A percentile compares a stretch with the other conserved stretches of the same genome.
Evolutionary conservation across 805 yeast genomes (phyloP).

Genomic region (Lipomyces oligophaga): DNA sequence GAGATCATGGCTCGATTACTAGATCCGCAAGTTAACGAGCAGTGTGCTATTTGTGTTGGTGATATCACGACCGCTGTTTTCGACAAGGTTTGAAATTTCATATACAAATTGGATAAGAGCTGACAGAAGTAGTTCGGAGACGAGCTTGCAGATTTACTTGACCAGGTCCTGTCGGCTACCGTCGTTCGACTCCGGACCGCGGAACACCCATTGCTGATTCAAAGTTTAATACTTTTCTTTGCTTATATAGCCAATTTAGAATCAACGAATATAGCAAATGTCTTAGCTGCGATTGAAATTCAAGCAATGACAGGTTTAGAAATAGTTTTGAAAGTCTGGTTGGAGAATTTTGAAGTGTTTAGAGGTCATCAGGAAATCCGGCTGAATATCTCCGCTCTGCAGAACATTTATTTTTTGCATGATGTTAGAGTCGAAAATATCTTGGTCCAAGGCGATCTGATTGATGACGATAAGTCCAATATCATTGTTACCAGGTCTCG

Average conservation of each 20-base stretch:
- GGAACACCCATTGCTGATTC: slow-evolving; percentile 66
- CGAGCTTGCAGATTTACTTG: slow-evolving; percentile 41
- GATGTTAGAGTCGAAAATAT: slow-evolving; percentile 52
- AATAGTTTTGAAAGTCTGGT: slow-evolving; percentile 72
- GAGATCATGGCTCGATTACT: slow-evolving; percentile 64
- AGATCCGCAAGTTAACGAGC: slow-evolving; percentile 66
- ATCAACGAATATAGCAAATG: slow-evolving; percentile 59
- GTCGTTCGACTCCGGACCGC: slow-evolving; percentile 63
- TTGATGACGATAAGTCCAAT: slow-evolving; percentile 47
- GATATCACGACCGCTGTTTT: slow-evolving; percentile 58
- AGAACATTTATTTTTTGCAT: slow-evolving; percentile 56
- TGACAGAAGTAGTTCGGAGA: slow-evolving; percentile 32
- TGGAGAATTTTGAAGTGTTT: slow-evolving; percentile 72
- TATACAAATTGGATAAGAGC: background rate
- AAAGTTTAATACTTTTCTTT: slow-evolving; percentile 70
- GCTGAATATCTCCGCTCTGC: slow-evolving; percentile 64
- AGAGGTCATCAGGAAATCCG: slow-evolving; percentile 73
- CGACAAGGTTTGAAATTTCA: slow-evolving; percentile 37
- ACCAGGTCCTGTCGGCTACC: slow-evolving; percentile 68
- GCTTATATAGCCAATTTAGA: slow-evolving; percentile 64
- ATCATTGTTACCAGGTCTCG: slow-evolving; percentile 79
- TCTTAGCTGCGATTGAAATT: slow-evolving; percentile 43
- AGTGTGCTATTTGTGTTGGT: slow-evolving; percentile 79
- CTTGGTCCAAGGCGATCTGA: slow-evolving; percentile 70
- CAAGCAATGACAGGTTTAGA: slow-evolving; percentile 44